Base-by-base conservation (phyloP, 2,329 filamentous ascomycete species). In the Graphilbum ipis-grandicollis region DNA sequence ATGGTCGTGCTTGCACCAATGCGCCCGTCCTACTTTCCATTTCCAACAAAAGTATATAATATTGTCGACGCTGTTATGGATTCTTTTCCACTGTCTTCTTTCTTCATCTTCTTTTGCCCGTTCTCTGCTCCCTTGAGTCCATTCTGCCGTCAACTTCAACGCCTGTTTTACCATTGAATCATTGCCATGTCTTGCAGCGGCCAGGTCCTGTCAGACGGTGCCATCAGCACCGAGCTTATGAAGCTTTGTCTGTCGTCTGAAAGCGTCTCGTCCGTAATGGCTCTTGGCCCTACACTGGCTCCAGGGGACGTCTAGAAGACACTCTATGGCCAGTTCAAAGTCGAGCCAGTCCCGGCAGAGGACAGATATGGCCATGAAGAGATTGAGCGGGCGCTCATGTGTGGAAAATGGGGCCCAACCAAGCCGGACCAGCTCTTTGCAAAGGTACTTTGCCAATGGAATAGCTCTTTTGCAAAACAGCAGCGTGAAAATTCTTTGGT, bases 381-480 rank as follows among this genome's bases (percentile, higher is more conserved):
- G 22, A 49, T 79, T 19, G 53, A 68, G 29, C 62, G 57, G 32
- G 74, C 75, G 1, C 55, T 56, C 8, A 49, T 62, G 38, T 83
- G 78, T 49, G 79, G 79, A 2, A 71, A 68, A 36, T 86, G 79
- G 70, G 78, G 76, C 0, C 50, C 62, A 0, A 62, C 65, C 1
- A 53, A 61, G 36, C 81, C 79, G 0, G 79, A 75, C 43, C 63
- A 74, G 14, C 55, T 85, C 0, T 86, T 86, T 49, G 54, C 83
- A 6, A 62, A 60, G 48, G 71, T 70, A 42, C n/a, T n/a, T n/a
- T n/a, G n/a, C n/a, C n/a, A n/a, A n/a, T n/a, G n/a, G n/a, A n/a
- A n/a, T n/a, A n/a, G n/a, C n/a, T n/a, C n/a, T n/a, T n/a, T n/a
- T 23, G 13, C 9, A 8, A 18, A 18, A 8, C 31, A n/a, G n/a